phyloP scores from a whole-genome alignment of 495 filamentous ascomycete species.

The Neurospora tetraspora region DNA sequence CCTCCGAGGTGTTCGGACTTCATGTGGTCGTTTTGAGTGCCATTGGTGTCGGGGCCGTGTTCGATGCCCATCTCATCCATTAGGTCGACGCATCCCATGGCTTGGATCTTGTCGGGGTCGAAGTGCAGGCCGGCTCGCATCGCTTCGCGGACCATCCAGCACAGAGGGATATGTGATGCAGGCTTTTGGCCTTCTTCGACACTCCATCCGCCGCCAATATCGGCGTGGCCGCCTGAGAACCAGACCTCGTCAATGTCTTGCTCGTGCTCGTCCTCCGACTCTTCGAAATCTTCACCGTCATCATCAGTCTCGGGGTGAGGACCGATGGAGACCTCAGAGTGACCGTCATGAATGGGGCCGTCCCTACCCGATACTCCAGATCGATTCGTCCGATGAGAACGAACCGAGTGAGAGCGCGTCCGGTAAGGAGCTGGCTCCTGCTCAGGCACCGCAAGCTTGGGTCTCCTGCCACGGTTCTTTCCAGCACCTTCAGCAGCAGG shows the following conservation, averaged over 20 bases:
- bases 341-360: constrained; percentile 11
- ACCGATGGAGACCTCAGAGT: constrained; percentile 15
- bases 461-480: constrained; percentile 9
- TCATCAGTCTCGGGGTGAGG: constrained; percentile 20
- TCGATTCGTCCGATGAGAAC: constrained; percentile 4
- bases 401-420: constrained; percentile 29
- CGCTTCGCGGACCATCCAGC: constrained; percentile 81
- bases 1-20: neutral
- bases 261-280: constrained; percentile 45
- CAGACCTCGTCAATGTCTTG: constrained; percentile 78
- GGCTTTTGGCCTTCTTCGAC: constrained; percentile 44
- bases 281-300: constrained; percentile 29
- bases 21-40: neutral
- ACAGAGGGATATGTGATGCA: constrained; percentile 64
- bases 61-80: constrained; percentile 9
- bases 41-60: neutral
- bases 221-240: constrained; percentile 76
- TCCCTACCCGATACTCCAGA: constrained; percentile 9
- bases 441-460: constrained; percentile 8
- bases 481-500: neutral
- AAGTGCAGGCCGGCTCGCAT: constrained; percentile 63
- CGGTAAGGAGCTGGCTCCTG: constrained; percentile 31
- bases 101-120: constrained; percentile 55
- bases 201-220: constrained; percentile 81
- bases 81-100: constrained; percentile 46